These are phyloP conservation scores for Verbascum thapsus DNA, from an alignment of 257 asterid species.

Conservation along the genomic window DNA sequence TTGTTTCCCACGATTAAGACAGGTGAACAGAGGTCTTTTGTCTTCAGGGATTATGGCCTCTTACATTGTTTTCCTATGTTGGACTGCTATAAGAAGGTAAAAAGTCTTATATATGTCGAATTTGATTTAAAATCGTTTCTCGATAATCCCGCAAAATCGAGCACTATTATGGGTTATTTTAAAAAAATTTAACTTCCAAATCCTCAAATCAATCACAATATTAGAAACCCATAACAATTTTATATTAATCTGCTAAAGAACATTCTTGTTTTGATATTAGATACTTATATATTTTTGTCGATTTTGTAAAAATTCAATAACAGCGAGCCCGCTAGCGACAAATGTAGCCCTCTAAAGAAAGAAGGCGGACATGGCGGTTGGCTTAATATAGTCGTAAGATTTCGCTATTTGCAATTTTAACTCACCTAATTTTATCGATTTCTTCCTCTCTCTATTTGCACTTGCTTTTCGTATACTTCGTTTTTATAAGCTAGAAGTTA, in stretches of 20 bases:
- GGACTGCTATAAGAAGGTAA: conserved; percentile 95
- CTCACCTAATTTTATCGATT: background rate
- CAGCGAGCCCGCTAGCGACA: conserved; percentile 84
- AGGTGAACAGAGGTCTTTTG: conserved; percentile 89
- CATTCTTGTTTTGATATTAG: background rate
- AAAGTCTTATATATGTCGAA: background rate
- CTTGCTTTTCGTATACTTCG: too few relatives aligned
- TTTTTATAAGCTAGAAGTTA: too few relatives aligned
- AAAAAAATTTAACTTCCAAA: too few relatives aligned
- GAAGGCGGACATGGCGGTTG: conserved; percentile 65
- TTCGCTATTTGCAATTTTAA: background rate
- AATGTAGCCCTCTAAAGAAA: conserved; percentile 69
- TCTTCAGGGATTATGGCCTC: conserved; percentile 99
- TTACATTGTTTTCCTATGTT: conserved; percentile 83
- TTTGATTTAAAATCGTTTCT: too few relatives aligned
- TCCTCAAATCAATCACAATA: too few relatives aligned
- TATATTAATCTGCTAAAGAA: too few relatives aligned
- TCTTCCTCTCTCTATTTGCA: too few relatives aligned
- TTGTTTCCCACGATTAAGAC: conserved; percentile 40
- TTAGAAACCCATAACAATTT: too few relatives aligned
- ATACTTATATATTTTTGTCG: background rate
- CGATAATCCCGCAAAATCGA: too few relatives aligned
- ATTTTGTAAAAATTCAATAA: conserved; percentile 17
- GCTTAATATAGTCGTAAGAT: conserved; percentile 75
- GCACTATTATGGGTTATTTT: too few relatives aligned